phyloP scores from a whole-genome alignment of 1,284 basidiomycete genomes.

The Rhodotorula sp. region DNA sequence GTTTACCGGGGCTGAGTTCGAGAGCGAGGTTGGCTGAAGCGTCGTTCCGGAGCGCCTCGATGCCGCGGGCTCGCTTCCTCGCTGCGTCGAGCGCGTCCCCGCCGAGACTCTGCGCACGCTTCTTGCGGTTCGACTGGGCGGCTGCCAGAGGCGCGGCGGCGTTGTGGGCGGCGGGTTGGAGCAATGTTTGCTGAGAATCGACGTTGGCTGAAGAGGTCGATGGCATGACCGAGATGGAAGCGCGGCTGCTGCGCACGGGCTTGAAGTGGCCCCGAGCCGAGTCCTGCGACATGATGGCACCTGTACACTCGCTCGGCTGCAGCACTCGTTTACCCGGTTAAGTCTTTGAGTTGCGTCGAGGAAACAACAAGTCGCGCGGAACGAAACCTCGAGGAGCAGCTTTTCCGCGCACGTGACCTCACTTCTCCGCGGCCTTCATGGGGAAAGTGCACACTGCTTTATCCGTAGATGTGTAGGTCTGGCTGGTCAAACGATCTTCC shows the following conservation, averaged over 20 bases:
- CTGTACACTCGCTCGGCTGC: too few species aligned
- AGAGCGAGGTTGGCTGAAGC: constrained; percentile 2
- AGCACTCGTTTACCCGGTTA: too few species aligned
- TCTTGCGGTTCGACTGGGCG: constrained; percentile 24
- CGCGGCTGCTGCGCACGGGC: constrained; percentile 13
- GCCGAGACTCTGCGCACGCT: constrained; percentile 39
- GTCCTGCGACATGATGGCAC: neutral
- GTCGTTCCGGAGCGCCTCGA: neutral
- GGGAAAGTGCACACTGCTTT: too few species aligned
- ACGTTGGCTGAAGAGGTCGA: neutral
- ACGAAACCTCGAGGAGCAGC: too few species aligned
- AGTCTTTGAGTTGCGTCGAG: too few species aligned
- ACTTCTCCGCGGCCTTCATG: too few species aligned
- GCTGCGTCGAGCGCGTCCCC: constrained; percentile 34
- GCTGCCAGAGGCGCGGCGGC: neutral
- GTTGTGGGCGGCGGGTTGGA: neutral
- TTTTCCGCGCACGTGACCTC: neutral
- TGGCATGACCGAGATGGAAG: constrained; percentile 21
- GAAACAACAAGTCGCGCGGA: neutral
- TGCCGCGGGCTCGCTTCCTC: constrained; percentile 15
- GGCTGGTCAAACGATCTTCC: too few species aligned
- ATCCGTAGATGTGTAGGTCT: too few species aligned
- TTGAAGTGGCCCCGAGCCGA: constrained; percentile 10
- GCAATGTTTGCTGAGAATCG: constrained; percentile 19
- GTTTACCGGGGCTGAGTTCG: constrained; percentile 31